Percentiles rank a stretch among this genome's conserved stretches.
Conservation (phyloP, 257 asterid genomes). For the Paraleonurus japonicus region DNA sequence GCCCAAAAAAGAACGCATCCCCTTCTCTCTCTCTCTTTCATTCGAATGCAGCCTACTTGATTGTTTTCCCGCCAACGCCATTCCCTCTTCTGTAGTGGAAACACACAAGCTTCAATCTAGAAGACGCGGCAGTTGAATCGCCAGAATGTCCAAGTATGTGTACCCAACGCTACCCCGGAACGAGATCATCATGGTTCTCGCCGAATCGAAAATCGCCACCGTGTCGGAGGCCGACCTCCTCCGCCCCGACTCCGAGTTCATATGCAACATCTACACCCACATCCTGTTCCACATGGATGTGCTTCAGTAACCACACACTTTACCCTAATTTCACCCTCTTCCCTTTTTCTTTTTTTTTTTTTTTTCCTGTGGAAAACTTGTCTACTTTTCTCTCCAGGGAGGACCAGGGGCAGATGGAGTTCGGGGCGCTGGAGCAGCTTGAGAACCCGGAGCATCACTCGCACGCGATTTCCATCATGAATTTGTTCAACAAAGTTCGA, state of each 20-base stretch:
- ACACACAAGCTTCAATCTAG: not conserved
- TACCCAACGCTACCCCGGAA: constrained; percentile 58
- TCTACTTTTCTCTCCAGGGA: constrained; percentile 44
- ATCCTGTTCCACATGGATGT: constrained; percentile 49
- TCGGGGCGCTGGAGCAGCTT: constrained; percentile 70
- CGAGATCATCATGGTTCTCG: constrained; percentile 49
- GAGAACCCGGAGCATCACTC: constrained; percentile 81
- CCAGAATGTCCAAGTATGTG: constrained; percentile 62
- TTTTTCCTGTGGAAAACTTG: not conserved
- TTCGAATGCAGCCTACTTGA: too few species aligned
- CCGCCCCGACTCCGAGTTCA: constrained; percentile 57
- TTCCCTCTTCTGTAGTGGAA: too few species aligned
- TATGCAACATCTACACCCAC: constrained; percentile 59
- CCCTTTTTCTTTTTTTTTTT: not conserved
- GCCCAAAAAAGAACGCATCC: too few species aligned
- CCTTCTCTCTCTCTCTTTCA: too few species aligned
- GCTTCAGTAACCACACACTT: constrained; percentile 40
- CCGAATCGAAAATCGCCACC: constrained; percentile 50
- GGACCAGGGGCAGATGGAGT: constrained; percentile 72
- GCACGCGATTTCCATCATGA: constrained; percentile 51
- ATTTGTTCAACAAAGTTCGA: constrained; percentile 52
- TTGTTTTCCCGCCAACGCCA: too few species aligned
- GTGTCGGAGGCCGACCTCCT: constrained; percentile 62
- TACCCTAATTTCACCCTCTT: not conserved
- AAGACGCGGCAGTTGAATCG: not conserved